These are phyloP conservation scores for Mrakia blollopis DNA, from an alignment of 768 basidiomycete species.

Conservation along the genomic window DNA sequence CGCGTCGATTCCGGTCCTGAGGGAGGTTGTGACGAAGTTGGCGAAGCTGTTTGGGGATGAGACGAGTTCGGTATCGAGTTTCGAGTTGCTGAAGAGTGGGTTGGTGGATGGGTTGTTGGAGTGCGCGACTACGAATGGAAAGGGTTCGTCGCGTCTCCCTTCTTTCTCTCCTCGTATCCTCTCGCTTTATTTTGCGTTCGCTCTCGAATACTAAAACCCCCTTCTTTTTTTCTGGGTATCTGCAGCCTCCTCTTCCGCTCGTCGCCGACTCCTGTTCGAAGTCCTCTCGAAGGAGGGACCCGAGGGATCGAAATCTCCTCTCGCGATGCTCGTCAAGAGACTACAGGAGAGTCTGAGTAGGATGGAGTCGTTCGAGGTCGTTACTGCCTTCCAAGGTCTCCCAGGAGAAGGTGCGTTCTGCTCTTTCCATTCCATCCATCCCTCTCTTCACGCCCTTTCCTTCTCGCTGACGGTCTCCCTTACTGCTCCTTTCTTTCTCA, in stretches of 20 bases:
- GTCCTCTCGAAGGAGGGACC: constrained; percentile 54
- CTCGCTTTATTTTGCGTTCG: neutral
- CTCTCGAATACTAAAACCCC: neutral
- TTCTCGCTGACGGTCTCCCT: constrained; percentile 27
- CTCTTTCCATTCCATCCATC: neutral
- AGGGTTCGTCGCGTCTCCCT: constrained; percentile 49
- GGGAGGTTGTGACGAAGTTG: constrained; percentile 63
- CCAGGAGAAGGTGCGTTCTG: constrained; percentile 67
- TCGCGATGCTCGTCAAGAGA: constrained; percentile 83
- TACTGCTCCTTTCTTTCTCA: constrained; percentile 40
- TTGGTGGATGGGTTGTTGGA: constrained; percentile 79
- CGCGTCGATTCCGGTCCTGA: constrained; percentile 60
- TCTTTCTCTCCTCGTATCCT: neutral
- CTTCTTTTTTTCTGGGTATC: constrained; percentile 23
- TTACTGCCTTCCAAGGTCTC: constrained; percentile 65
- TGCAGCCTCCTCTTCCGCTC: constrained; percentile 60
- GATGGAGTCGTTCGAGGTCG: constrained; percentile 93
- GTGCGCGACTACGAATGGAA: constrained; percentile 68
- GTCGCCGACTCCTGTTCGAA: constrained; percentile 74
- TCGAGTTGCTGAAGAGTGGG: constrained; percentile 90
- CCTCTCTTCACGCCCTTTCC: neutral
- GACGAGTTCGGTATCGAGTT: constrained; percentile 72
- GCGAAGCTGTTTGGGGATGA: constrained; percentile 68
- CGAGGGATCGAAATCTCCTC: constrained; percentile 51
- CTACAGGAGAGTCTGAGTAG: constrained; percentile 90